Conservation (phyloP, 331 rosid genomes). For the Rhamnella rubrinervis region DNA sequence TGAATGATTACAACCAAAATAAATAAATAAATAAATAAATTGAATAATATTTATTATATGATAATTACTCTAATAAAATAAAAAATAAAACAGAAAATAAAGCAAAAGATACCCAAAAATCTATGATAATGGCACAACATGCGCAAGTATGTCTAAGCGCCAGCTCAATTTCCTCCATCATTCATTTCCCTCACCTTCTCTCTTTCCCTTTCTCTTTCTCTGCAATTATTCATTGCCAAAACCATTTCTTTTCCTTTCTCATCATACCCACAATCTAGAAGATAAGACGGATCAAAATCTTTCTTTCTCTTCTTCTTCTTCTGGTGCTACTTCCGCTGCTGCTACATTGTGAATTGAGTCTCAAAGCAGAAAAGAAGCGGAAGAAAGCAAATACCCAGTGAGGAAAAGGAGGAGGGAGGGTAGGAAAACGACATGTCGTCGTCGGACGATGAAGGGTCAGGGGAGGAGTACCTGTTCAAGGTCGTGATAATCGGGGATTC, state of each 20-base stretch:
- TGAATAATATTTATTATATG: too few species aligned
- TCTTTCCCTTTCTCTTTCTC: neutral
- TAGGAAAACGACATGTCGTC: conserved; percentile 58
- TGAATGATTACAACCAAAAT: too few species aligned
- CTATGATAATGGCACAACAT: conserved; percentile 14
- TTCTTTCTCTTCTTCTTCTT: neutral
- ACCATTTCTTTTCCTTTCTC: too few species aligned
- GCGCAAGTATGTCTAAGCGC: conserved; percentile 30
- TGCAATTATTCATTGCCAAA: too few species aligned
- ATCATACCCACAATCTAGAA: too few species aligned
- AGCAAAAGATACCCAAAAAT: neutral
- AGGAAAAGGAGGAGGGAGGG: neutral
- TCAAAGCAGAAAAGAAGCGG: neutral
- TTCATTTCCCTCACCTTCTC: neutral
- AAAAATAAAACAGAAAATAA: neutral
- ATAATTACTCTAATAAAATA: neutral
- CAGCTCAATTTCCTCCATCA: conserved; percentile 23
- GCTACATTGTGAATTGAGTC: too few species aligned
- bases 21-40: too few species aligned
- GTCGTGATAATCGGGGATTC: conserved; percentile 92
- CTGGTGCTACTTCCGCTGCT: too few species aligned
- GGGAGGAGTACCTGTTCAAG: conserved; percentile 93
- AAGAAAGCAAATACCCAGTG: neutral
- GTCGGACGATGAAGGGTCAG: conserved; percentile 74
- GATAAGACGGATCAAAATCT: neutral